phyloP scores from a whole-genome alignment of 2,329 filamentous ascomycete species.

The Aspergillus pseudoglaucus region DNA sequence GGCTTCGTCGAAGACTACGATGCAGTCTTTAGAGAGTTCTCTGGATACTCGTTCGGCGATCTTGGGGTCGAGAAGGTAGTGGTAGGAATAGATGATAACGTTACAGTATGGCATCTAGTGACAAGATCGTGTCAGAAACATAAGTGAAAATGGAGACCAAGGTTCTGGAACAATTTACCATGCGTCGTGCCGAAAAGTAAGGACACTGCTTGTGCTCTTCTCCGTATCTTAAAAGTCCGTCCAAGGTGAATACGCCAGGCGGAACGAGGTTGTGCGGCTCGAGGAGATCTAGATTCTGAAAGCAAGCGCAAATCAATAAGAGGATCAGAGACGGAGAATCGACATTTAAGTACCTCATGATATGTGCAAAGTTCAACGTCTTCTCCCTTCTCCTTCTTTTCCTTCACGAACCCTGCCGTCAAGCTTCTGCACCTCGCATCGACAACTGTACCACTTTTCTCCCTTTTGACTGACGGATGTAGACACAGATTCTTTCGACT shows the following conservation, averaged over 20 bases:
- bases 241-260: slow-evolving; percentile 91
- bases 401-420: slow-evolving; percentile 93
- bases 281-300: slow-evolving; percentile 79
- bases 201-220: slow-evolving; percentile 96
- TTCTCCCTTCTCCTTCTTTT: slow-evolving; percentile 93
- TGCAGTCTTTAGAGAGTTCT: slow-evolving; percentile 95
- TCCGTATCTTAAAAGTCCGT: slow-evolving; percentile 80
- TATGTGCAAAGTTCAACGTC: slow-evolving; percentile 92
- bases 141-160: not conserved
- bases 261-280: slow-evolving; percentile 94
- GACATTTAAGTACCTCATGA: slow-evolving; percentile 62
- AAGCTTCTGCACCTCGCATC: slow-evolving; percentile 94
- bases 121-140: slow-evolving; percentile 17
- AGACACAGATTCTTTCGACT: slow-evolving; percentile 96
- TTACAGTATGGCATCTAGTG: slow-evolving; percentile 93
- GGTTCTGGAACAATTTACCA: slow-evolving; percentile 50
- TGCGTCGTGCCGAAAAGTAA: slow-evolving; percentile 90
- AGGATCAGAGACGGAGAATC: not conserved
- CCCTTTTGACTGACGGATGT: slow-evolving; percentile 89
- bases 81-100: slow-evolving; percentile 98
- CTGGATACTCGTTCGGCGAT: slow-evolving; percentile 93
- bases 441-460: slow-evolving; percentile 90
- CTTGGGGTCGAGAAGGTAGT: slow-evolving; percentile 95
- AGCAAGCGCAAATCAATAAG: slow-evolving; percentile 14
- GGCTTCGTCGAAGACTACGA: slow-evolving; percentile 96